Percentiles rank a stretch among this genome's conserved stretches.
Evolutionary conservation across 2,329 filamentous ascomycete species (phyloP).

Genomic region (Chaetomium sp.): DNA sequence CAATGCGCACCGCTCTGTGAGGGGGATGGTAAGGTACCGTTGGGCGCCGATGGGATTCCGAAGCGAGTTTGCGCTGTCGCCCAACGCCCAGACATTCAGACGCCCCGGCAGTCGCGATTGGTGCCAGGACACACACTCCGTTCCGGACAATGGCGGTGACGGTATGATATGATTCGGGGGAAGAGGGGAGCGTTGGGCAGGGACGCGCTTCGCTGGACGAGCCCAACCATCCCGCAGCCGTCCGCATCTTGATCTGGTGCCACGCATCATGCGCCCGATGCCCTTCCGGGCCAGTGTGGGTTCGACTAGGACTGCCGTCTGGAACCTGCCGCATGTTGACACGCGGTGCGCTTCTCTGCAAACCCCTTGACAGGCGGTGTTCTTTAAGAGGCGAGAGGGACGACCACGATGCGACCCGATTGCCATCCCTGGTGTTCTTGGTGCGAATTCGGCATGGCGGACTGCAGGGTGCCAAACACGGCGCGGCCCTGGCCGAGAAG

Average conservation of each 20-base stretch:
- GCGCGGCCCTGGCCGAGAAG: constrained; percentile 20
- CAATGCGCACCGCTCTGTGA: background rate
- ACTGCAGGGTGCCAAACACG: constrained; percentile 21
- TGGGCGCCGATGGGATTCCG: constrained; percentile 33
- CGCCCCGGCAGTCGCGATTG: constrained; percentile 28
- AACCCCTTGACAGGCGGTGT: constrained; percentile 9
- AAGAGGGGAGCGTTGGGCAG: constrained; percentile 33
- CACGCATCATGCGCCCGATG: constrained; percentile 29
- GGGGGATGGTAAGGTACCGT: constrained; percentile 34
- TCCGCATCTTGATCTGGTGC: constrained; percentile 28
- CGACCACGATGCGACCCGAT: constrained; percentile 8
- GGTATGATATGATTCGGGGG: constrained; percentile 29
- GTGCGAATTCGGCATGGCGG: constrained; percentile 24
- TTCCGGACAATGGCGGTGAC: constrained; percentile 27
- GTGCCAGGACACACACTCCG: constrained; percentile 31
- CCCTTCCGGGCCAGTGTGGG: constrained; percentile 11
- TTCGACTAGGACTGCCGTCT: background rate
- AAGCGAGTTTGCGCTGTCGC: constrained; percentile 30
- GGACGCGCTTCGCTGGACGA: constrained; percentile 32
- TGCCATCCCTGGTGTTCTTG: constrained; percentile 15
- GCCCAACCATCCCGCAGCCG: constrained; percentile 28
- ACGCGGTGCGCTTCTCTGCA: constrained; percentile 14
- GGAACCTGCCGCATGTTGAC: constrained; percentile 19
- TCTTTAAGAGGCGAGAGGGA: constrained; percentile 24
- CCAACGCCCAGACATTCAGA: constrained; percentile 33